phyloP scores from a whole-genome alignment of 495 filamentous ascomycete genomes.

The Xylaria venustula region DNA sequence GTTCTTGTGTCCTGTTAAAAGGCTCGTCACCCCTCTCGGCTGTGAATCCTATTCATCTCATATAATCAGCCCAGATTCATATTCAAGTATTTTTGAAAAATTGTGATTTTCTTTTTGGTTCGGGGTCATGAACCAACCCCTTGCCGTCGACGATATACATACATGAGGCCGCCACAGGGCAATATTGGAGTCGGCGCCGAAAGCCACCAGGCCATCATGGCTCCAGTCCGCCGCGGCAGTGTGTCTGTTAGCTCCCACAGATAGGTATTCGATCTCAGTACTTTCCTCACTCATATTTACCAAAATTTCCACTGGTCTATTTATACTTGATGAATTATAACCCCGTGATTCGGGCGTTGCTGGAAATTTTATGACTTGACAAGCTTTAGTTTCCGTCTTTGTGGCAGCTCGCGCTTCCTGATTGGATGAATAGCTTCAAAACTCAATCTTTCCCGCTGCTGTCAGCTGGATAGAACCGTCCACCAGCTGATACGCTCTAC shows the following conservation, averaged over 20 bases:
- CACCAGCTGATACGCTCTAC: not conserved
- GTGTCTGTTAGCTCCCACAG: slow-evolving; percentile 86
- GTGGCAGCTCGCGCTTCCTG: not conserved
- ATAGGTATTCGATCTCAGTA: slow-evolving; percentile 59
- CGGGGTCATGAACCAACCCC: not conserved
- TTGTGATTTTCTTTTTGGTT: not conserved
- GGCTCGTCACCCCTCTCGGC: slow-evolving; percentile 57
- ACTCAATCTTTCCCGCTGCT: not conserved
- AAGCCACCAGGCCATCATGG: slow-evolving; percentile 71
- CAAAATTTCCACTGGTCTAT: slow-evolving; percentile 1
- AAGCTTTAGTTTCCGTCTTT: not conserved
- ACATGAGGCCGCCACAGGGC: slow-evolving; percentile 86
- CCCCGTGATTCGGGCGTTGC: slow-evolving; percentile 8
- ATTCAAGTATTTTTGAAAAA: not conserved
- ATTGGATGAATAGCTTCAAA: slow-evolving; percentile 8
- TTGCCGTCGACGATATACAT: slow-evolving; percentile 33
- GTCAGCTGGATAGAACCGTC: not conserved
- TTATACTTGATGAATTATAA: too few species aligned
- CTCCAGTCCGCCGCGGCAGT: slow-evolving; percentile 91
- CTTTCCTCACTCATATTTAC: slow-evolving; percentile 6
- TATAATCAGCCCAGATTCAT: not conserved
- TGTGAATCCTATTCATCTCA: slow-evolving; percentile 42
- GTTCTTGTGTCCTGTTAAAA: slow-evolving; percentile 80
- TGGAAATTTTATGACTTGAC: not conserved
- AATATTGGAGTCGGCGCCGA: slow-evolving; percentile 83